phyloP scores from a whole-genome alignment of 2,329 filamentous ascomycete species.

The Alternaria triticimaculans region DNA sequence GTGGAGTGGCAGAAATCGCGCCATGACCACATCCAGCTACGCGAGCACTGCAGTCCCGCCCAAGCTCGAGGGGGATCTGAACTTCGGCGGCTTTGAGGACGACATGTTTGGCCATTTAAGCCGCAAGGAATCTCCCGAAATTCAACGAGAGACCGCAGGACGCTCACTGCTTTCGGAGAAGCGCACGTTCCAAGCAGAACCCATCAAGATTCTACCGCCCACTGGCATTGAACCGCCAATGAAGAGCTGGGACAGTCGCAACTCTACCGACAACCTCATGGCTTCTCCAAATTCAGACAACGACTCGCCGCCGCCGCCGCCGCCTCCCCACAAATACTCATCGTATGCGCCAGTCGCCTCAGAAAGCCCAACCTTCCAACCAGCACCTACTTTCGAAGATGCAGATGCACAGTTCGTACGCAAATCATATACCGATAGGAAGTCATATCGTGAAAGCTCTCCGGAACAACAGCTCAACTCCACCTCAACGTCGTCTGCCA shows the following conservation, averaged over 20 bases:
- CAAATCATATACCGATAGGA: slow-evolving; percentile 34
- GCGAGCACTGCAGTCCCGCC: slow-evolving; percentile 60
- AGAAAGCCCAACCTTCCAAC: slow-evolving; percentile 40
- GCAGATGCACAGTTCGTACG: slow-evolving; percentile 35
- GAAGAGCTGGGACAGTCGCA: slow-evolving; percentile 60
- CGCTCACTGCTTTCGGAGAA: slow-evolving; percentile 45
- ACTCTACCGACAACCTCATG: slow-evolving; percentile 59
- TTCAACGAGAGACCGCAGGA: slow-evolving; percentile 29
- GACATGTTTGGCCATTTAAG: slow-evolving; percentile 57
- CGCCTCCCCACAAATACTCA: slow-evolving; percentile 43
- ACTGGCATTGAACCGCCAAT: slow-evolving; percentile 56
- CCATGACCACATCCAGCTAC: slow-evolving; percentile 58
- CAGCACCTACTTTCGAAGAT: slow-evolving; percentile 35
- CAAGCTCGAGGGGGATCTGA: slow-evolving; percentile 53
- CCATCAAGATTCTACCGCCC: slow-evolving; percentile 55
- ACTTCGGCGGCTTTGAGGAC: slow-evolving; percentile 53
- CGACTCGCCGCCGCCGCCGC: slow-evolving; percentile 41
- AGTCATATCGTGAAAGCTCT: slow-evolving; percentile 28
- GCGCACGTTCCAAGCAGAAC: slow-evolving; percentile 47
- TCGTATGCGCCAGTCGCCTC: slow-evolving; percentile 44
- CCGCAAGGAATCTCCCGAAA: slow-evolving; percentile 40
- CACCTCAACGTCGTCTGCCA: slow-evolving; percentile 39
- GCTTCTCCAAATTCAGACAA: slow-evolving; percentile 47
- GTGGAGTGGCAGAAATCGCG: slow-evolving; percentile 34
- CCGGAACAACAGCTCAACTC: slow-evolving; percentile 34